Conservation (phyloP, 2,329 filamentous ascomycete species). For the Diaporthe caulivora region DNA sequence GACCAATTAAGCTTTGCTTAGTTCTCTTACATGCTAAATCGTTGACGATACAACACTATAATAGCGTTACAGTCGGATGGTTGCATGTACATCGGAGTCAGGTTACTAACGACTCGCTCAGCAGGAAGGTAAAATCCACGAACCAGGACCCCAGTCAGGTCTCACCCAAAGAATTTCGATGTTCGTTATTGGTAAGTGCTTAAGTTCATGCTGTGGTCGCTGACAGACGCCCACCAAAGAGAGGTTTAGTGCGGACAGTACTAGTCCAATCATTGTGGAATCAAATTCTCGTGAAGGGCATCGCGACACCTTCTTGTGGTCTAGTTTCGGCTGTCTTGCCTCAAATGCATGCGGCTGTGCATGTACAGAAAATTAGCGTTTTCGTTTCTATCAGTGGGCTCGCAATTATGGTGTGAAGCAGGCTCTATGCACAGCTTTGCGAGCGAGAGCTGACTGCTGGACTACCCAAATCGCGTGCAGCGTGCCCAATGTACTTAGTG, state of each 20-base stretch:
- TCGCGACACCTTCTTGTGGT: not conserved
- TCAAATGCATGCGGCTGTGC: not conserved
- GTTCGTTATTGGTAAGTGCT: not conserved
- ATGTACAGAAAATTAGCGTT: not conserved
- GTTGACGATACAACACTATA: not conserved
- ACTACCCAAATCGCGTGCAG: no score
- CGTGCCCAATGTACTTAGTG: not conserved
- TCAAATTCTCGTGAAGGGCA: not conserved
- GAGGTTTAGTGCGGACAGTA: not conserved
- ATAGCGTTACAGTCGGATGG: constrained; percentile 1
- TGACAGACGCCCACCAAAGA: not conserved
- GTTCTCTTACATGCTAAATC: not conserved
- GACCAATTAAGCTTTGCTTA: no score
- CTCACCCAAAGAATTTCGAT: not conserved
- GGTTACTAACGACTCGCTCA: no score
- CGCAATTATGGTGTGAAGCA: no score
- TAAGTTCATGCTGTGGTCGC: not conserved
- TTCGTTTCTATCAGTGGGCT: not conserved
- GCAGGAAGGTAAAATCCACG: not conserved
- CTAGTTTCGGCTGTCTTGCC: not conserved
- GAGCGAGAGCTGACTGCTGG: fast-evolving
- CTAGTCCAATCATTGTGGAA: not conserved
- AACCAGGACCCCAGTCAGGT: constrained; percentile 3
- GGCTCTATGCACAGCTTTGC: no score
- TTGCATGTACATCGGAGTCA: not conserved